Evolutionary conservation across 1,139 yeast species (phyloP), one percentile per base, ranked within the genome.

Genomic region (Scheffersomyces lignicola): DNA sequence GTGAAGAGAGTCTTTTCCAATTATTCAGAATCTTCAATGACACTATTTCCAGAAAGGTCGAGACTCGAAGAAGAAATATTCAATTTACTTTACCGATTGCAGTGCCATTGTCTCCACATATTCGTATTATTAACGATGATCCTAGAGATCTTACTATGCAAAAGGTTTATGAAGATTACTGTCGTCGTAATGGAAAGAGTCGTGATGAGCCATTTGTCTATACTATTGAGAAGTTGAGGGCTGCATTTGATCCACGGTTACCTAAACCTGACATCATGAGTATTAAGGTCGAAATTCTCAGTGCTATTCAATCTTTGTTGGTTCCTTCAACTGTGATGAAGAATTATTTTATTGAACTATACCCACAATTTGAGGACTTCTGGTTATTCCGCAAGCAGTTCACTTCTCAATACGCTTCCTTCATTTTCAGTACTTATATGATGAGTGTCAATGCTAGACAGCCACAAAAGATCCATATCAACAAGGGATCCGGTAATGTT

Each of bases 351-450:
- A 61, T 83, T 39, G 73, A 73, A 3, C 66, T 83, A 33, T 94
- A 81, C 60, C 75, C 83, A 8, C 75, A 80, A 38, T 94, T 85
- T 58, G 97, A 87, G 57, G 97, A 92, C 54, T 92, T 90, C 69
- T 94, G 98, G 98, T 64, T 90, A 37, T 94, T 94, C 82, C 78
- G 97, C 44, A 90, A 90, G 52, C 96, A 89, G 54, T 94, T 94
- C 52, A 80, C 96, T 8, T 84, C 96, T 13, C 96, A 90, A 60
- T 94, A 92, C 62, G 96, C 97, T n/a, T 83, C 96, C 1, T 85
- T 92, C 49, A 80, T 90, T 25, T 92, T 92, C 60, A 83, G 90
- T 71, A 87, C 97, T 1, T 88, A 87, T 55, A 82, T 92, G 88
- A 80, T 94, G 87, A 83, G 96, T 62, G 89, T 94, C 49, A 88